phyloP scores from a whole-genome alignment of 495 filamentous ascomycete genomes.

The Hypoxylon lienhwacheense region DNA sequence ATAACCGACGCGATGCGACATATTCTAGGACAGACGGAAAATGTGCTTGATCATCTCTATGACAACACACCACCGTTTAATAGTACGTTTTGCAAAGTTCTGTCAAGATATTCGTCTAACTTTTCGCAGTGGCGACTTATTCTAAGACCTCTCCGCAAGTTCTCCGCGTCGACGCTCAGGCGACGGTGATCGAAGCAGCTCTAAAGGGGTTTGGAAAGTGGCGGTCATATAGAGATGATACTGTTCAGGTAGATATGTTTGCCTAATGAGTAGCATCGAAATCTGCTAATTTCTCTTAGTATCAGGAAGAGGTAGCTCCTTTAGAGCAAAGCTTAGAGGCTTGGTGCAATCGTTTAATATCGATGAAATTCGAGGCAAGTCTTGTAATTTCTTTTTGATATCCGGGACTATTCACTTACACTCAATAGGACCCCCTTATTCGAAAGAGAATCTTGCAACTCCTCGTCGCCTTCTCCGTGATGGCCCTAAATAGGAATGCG shows the following conservation, averaged over 20 bases:
- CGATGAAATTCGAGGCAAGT: constrained; percentile 71
- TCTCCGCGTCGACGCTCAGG: constrained; percentile 83
- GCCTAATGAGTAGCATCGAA: background rate
- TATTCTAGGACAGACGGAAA: constrained; percentile 76
- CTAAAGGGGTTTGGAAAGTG: constrained; percentile 88
- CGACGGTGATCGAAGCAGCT: constrained; percentile 86
- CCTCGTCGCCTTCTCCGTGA: constrained; percentile 81
- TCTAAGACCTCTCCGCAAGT: constrained; percentile 76
- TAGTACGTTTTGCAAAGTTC: constrained; percentile 50
- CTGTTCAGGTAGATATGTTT: constrained; percentile 55
- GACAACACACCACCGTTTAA: constrained; percentile 67
- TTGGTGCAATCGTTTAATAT: constrained; percentile 78
- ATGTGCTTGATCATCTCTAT: constrained; percentile 73
- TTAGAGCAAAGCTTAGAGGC: constrained; percentile 71
- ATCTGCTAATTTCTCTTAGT: constrained; percentile 40
- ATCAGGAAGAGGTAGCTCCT: constrained; percentile 60
- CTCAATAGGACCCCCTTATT: constrained; percentile 76
- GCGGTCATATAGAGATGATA: constrained; percentile 60
- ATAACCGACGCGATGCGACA: constrained; percentile 84
- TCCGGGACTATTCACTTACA: constrained; percentile 9
- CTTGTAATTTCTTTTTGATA: background rate
- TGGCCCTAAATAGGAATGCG: constrained; percentile 73
- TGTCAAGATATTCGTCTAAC: constrained; percentile 38
- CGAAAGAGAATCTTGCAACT: constrained; percentile 81
- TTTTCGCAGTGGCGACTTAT: constrained; percentile 64